Percentiles rank a stretch among this genome's conserved stretches.
Conservation (phyloP, 345 rosid species). For the Turnera subulata region DNA sequence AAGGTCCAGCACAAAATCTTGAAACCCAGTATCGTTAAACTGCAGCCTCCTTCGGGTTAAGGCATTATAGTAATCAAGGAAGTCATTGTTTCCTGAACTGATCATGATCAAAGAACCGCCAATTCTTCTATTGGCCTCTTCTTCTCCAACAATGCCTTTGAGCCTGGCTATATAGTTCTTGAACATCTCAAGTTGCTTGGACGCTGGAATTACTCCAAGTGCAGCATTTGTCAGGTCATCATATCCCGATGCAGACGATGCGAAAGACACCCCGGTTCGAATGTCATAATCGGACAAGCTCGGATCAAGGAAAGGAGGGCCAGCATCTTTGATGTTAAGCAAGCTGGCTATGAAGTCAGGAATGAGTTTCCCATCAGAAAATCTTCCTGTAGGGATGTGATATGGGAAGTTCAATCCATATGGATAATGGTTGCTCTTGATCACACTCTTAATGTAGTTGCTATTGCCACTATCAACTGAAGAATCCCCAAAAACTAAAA, state of each 20-base stretch:
- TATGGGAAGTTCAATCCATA: slow-evolving; percentile 41
- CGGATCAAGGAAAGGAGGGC: slow-evolving; percentile 45
- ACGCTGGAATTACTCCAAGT: slow-evolving; percentile 28
- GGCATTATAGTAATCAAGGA: slow-evolving; percentile 37
- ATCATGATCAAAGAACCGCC: slow-evolving; percentile 36
- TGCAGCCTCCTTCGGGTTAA: slow-evolving; percentile 29
- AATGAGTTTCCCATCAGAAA: slow-evolving; percentile 40
- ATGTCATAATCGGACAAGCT: slow-evolving; percentile 20
- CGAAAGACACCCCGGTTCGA: slow-evolving; percentile 39
- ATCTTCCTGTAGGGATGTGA: slow-evolving; percentile 41
- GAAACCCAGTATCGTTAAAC: slow-evolving; percentile 36
- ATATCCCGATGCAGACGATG: slow-evolving; percentile 38
- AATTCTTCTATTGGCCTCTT: slow-evolving; percentile 34
- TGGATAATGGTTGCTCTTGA: slow-evolving; percentile 33
- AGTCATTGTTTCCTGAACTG: slow-evolving; percentile 65
- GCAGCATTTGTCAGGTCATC: slow-evolving; percentile 28
- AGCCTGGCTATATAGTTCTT: slow-evolving; percentile 35
- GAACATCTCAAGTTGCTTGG: slow-evolving; percentile 39
- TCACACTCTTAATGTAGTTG: slow-evolving; percentile 20
- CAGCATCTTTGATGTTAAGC: slow-evolving; percentile 34
- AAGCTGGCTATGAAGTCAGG: slow-evolving; percentile 40
- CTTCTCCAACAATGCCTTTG: slow-evolving; percentile 25
- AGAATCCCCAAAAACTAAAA: slow-evolving; percentile 41
- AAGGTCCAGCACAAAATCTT: slow-evolving; percentile 35
- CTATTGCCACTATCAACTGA: slow-evolving; percentile 39